Evolutionary conservation across 2,329 filamentous ascomycete genomes (phyloP), one percentile per base, ranked within the genome.

Genomic region (Paecilomyces dactylethromorphus): DNA sequence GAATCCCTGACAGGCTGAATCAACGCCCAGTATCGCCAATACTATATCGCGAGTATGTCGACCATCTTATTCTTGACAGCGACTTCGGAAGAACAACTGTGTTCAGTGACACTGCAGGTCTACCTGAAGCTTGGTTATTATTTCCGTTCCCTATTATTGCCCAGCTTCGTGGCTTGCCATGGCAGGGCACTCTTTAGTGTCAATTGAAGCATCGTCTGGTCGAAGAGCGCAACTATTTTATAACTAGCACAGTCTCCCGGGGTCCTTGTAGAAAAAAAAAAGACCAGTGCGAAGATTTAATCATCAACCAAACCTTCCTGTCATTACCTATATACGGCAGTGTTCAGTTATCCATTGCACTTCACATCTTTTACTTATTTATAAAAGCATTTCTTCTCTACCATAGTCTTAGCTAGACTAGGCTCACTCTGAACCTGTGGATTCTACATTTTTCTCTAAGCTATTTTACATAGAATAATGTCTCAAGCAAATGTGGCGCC

Each of bases 391-490:
- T 18, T 18, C 18, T 8, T 45, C 15, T n/a, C n/a, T 45, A 45
- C 21, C 8, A 21, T 45, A 21, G 21, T 18, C 10, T 18, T 18
- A 8, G n/a, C n/a, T 1, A 33, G 7, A 39, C 15, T 45, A 15
- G 18, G 21, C 4, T 24, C 50, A 24, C 5, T 11, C 22, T 21
- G 22, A 12, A 13, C n/a, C 11, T n/a, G 26, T 11, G 11, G 18
- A 7, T 11, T 29, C 8, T 15, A 21, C 18, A 3, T 52, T 21
- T 15, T 1, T 22, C 21, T 50, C 31, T 49, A 49, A 10, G 31
- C 21, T 13, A n/a, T 18, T 26, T 15, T 53, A 52, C 53, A 70
- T 70, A 68, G 61, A 63, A n/a, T 57, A 59, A 33, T 59, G 63
- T 45, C 39, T 45, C 39, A n/a, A 45, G n/a, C 39, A 12, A 57